These are phyloP conservation scores for Fusarium nisikadoi DNA, from an alignment of 2,329 filamentous ascomycete genomes.

Conservation along the genomic window DNA sequence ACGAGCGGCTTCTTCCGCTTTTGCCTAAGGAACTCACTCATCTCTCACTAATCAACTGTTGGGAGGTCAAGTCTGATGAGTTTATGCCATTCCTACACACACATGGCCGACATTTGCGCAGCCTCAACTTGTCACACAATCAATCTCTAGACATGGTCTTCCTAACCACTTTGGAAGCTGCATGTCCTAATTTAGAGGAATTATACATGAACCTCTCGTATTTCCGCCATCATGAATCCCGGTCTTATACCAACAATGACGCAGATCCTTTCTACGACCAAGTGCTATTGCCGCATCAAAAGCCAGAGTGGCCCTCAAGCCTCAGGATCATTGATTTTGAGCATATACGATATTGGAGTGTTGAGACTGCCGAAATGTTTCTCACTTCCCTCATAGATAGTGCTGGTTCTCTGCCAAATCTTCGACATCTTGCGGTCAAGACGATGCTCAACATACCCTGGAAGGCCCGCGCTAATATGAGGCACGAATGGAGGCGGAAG, in stretches of 20 bases:
- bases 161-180: slow-evolving; percentile 69
- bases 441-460: slow-evolving; percentile 83
- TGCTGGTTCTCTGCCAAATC: slow-evolving; percentile 70
- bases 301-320: slow-evolving; percentile 81
- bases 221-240: slow-evolving; percentile 74
- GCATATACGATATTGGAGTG: slow-evolving; percentile 79
- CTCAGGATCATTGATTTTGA: slow-evolving; percentile 79
- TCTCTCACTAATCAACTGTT: slow-evolving; percentile 83
- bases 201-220: slow-evolving; percentile 84
- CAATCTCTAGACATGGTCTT: slow-evolving; percentile 81
- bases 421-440: slow-evolving; percentile 78
- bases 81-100: slow-evolving; percentile 72
- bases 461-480: slow-evolving; percentile 83
- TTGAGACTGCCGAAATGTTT: slow-evolving; percentile 77
- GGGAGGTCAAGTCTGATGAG: slow-evolving; percentile 74
- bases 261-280: slow-evolving; percentile 79
- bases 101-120: slow-evolving; percentile 74
- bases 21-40: slow-evolving; percentile 74
- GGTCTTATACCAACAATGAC: slow-evolving; percentile 63
- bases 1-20: slow-evolving; percentile 72
- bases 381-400: slow-evolving; percentile 81
- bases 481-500: slow-evolving; percentile 79
- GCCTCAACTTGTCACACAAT: slow-evolving; percentile 80
- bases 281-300: slow-evolving; percentile 70
- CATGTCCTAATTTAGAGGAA: slow-evolving; percentile 76